Percentiles rank a stretch among this genome's conserved stretches.
Evolutionary conservation across 768 basidiomycete genomes (phyloP).

Genomic region (Crepidotus variabilis): DNA sequence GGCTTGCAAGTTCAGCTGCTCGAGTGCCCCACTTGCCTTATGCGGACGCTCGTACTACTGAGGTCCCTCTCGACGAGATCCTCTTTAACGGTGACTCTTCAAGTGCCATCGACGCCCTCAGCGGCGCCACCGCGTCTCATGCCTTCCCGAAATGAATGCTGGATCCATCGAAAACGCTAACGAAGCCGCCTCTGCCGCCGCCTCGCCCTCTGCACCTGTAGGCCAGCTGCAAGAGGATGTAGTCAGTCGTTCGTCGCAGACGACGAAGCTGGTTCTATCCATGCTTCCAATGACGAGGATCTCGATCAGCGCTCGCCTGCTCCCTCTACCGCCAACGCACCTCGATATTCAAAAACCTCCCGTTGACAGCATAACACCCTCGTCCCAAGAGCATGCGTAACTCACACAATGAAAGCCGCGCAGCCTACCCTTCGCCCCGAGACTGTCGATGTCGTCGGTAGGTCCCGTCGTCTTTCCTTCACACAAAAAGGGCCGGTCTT

Average conservation of each 20-base stretch:
- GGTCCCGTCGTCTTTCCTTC: slow-evolving; percentile 23
- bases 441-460: slow-evolving; percentile 71
- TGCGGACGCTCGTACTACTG: too few relatives aligned
- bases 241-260: slow-evolving; percentile 19
- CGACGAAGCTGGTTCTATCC: too few relatives aligned
- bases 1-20: too few relatives aligned
- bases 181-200: too few relatives aligned
- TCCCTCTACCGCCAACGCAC: slow-evolving; percentile 26
- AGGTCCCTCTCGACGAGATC: too few relatives aligned
- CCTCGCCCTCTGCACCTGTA: not conserved
- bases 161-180: too few relatives aligned
- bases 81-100: too few relatives aligned
- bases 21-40: too few relatives aligned
- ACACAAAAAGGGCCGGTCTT: not conserved
- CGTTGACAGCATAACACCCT: slow-evolving; percentile 71
- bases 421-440: slow-evolving; percentile 67
- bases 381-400: slow-evolving; percentile 86
- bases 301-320: slow-evolving; percentile 25
- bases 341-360: slow-evolving; percentile 23
- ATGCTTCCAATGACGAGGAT: too few relatives aligned
- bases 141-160: too few relatives aligned
- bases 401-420: slow-evolving; percentile 65
- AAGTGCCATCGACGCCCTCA: too few relatives aligned
- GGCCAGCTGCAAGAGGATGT: slow-evolving; percentile 28
- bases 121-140: too few relatives aligned